These are phyloP conservation scores for Monosporascus cannonballus DNA, from an alignment of 2,329 filamentous ascomycete genomes.

Conservation along the genomic window DNA sequence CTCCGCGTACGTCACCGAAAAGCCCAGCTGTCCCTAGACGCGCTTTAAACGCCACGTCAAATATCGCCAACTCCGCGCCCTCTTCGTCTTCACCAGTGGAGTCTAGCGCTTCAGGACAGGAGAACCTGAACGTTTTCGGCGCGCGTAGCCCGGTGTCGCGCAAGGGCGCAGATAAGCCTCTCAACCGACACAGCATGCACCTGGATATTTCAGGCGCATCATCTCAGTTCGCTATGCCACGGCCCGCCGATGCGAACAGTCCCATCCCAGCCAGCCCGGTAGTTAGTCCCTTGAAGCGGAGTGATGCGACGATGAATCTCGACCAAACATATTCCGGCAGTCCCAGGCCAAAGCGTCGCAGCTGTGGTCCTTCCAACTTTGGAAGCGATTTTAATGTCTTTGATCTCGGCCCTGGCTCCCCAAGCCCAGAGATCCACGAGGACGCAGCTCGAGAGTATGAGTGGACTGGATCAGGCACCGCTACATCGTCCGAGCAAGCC, in stretches of 20 bases:
- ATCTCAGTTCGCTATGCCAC: conserved; percentile 43
- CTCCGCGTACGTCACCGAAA: conserved; percentile 43
- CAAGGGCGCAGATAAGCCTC: conserved; percentile 40
- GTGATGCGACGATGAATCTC: conserved; percentile 82
- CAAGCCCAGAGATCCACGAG: conserved; percentile 47
- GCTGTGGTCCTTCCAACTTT: conserved; percentile 67
- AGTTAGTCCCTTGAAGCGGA: conserved; percentile 84
- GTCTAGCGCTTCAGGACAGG: conserved; percentile 34
- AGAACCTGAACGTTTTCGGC: conserved; percentile 31
- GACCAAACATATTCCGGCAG: conserved; percentile 74
- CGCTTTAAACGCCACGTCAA: conserved; percentile 62
- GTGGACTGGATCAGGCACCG: conserved; percentile 33
- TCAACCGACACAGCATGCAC: conserved; percentile 48
- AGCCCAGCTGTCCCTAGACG: conserved; percentile 66
- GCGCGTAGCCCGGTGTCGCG: conserved; percentile 36
- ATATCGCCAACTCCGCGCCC: conserved; percentile 63
- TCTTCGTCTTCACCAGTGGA: conserved; percentile 39
- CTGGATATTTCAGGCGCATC: conserved; percentile 47
- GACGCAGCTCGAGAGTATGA: conserved; percentile 48
- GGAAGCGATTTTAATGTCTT: conserved; percentile 68
- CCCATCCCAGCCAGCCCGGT: conserved; percentile 47
- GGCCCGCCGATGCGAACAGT: conserved; percentile 41
- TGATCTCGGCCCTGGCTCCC: conserved; percentile 44
- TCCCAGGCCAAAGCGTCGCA: conserved; percentile 85
- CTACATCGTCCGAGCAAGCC: conserved; percentile 33